These are phyloP conservation scores for Linderniella brevidens DNA, from an alignment of 257 asterid species.

Conservation along the genomic window DNA sequence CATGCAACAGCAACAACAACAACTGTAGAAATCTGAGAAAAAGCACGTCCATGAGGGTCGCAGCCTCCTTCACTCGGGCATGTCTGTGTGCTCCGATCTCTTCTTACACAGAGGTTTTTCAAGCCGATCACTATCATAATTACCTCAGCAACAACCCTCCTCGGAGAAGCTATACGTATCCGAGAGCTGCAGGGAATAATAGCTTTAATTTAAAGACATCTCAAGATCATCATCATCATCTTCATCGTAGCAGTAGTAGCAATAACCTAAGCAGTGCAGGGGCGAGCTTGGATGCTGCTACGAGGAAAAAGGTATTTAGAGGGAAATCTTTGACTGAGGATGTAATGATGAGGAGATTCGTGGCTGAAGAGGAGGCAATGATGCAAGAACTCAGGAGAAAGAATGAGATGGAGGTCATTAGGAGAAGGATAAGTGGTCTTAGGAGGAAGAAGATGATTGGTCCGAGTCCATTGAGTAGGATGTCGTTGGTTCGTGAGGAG, in stretches of 20 bases:
- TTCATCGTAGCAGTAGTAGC: too few species aligned
- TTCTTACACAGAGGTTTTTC: slow-evolving; percentile 60
- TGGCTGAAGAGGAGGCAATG: slow-evolving; percentile 78
- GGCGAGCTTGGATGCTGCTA: slow-evolving; percentile 44
- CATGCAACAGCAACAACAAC: background rate
- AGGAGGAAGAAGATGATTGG: slow-evolving; percentile 58
- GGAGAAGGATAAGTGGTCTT: slow-evolving; percentile 32
- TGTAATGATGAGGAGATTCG: slow-evolving; percentile 77
- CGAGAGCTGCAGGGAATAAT: slow-evolving; percentile 18
- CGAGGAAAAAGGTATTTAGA: slow-evolving; percentile 49
- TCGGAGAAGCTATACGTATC: slow-evolving; percentile 60
- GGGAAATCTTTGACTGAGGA: slow-evolving; percentile 77
- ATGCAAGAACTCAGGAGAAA: slow-evolving; percentile 50
- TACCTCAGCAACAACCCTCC: slow-evolving; percentile 27
- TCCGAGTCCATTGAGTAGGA: slow-evolving; percentile 77
- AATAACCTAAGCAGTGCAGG: slow-evolving; percentile 23
- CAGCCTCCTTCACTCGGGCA: slow-evolving; percentile 63
- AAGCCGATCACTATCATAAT: slow-evolving; percentile 27
- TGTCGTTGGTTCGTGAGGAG: slow-evolving; percentile 43
- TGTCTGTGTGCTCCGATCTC: slow-evolving; percentile 80
- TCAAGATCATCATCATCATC: too few species aligned
- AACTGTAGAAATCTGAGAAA: slow-evolving; percentile 35
- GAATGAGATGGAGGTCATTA: slow-evolving; percentile 72
- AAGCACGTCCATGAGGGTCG: slow-evolving; percentile 57
- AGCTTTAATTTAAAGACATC: too few species aligned